Conservation (phyloP, 2,329 filamentous ascomycete genomes). For the Penicillium sp. region DNA sequence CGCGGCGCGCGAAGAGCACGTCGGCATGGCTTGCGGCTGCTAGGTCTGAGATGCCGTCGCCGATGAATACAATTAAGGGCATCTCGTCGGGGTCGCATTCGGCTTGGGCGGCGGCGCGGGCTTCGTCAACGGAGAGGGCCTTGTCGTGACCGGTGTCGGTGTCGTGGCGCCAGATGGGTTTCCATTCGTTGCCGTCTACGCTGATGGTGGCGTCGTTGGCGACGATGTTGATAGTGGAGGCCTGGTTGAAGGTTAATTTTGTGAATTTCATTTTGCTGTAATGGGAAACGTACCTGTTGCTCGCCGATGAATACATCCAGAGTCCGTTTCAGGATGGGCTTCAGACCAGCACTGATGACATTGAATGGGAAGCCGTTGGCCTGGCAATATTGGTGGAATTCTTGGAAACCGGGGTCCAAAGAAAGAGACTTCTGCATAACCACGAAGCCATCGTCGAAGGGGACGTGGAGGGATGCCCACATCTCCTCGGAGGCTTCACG, state of each 20-base stretch:
- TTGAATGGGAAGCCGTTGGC: conserved; percentile 62
- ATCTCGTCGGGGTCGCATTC: conserved; percentile 57
- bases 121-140: conserved; percentile 59
- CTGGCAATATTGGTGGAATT: conserved; percentile 61
- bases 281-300: conserved; percentile 31
- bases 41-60: conserved; percentile 64
- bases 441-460: conserved; percentile 63
- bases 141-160: conserved; percentile 64
- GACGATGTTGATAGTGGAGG: conserved; percentile 59
- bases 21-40: conserved; percentile 62
- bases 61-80: conserved; percentile 64
- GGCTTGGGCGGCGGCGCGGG: conserved; percentile 51
- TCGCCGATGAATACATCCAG: conserved; percentile 62
- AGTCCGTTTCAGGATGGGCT: conserved; percentile 58
- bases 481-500: conserved; percentile 67
- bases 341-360: conserved; percentile 63
- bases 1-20: conserved; percentile 62
- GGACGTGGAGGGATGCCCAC: conserved; percentile 62
- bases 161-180: conserved; percentile 63
- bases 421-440: conserved; percentile 58
- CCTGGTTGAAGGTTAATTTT: conserved; percentile 1
- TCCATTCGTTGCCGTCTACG: conserved; percentile 56
- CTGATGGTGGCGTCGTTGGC: conserved; percentile 62
- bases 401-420: conserved; percentile 59
- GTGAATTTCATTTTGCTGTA: too few relatives aligned